phyloP scores from a whole-genome alignment of 2,329 filamentous ascomycete species.

The Ophiostoma ulmi region DNA sequence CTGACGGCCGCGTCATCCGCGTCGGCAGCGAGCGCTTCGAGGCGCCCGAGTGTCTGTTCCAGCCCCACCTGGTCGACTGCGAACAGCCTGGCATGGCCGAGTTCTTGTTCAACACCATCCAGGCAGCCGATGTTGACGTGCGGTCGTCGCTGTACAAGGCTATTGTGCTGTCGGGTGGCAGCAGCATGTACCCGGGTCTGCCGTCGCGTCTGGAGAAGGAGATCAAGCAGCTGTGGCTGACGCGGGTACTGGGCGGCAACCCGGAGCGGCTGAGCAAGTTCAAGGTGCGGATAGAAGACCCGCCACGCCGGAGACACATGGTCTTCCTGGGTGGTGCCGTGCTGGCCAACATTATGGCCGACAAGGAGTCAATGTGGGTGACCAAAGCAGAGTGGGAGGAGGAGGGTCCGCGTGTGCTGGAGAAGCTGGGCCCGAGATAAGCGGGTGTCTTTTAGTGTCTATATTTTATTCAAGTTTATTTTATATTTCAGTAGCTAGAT shows the following conservation, averaged over 20 bases:
- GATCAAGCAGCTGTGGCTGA: constrained; percentile 97
- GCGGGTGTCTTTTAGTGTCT: not conserved
- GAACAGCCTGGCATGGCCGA: constrained; percentile 96
- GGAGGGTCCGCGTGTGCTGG: constrained; percentile 74
- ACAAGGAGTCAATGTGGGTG: constrained; percentile 99
- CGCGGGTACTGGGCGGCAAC: constrained; percentile 81
- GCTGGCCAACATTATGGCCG: constrained; percentile 96
- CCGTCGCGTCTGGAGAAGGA: constrained; percentile 96
- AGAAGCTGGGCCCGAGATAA: constrained; percentile 80
- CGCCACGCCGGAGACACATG: constrained; percentile 93
- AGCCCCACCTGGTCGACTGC: constrained; percentile 94
- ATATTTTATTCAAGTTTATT: not conserved
- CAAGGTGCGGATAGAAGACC: constrained; percentile 98
- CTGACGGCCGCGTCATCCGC: constrained; percentile 90
- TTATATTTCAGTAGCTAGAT: not conserved
- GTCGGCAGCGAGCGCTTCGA: constrained; percentile 97
- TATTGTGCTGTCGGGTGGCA: constrained; percentile 91
- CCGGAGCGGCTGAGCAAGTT: constrained; percentile 96
- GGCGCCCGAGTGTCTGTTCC: constrained; percentile 96
- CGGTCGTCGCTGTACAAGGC: constrained; percentile 93
- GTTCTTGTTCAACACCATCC: constrained; percentile 98
- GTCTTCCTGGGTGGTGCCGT: constrained; percentile 96
- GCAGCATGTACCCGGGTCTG: constrained; percentile 97
- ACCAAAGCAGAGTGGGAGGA: constrained; percentile 96
- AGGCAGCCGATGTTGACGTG: constrained; percentile 91